Evolutionary conservation across 106 monocot genomes (phyloP), one percentile per base, ranked within the genome.

Genomic region (Hemerocallis citrina): DNA sequence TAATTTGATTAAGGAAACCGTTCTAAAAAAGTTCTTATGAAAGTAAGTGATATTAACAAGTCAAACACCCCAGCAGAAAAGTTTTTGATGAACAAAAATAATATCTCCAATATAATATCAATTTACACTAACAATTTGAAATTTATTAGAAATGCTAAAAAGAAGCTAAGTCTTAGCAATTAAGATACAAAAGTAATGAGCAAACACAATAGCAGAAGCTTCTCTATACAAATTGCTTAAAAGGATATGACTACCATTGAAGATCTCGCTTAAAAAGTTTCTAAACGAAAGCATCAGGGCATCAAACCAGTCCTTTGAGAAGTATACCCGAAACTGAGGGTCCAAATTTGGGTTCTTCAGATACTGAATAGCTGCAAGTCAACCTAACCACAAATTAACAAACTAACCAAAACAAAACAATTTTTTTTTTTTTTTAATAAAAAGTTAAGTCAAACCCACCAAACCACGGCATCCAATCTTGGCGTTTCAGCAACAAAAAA

Each of bases 221-320:
- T 11, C 45, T 13, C 41, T 21, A 9, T 14, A 34, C 14, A 49
- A 19, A 45, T 27, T 35, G 1, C 3, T 23, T 52, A 62, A 2
- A 70, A 85, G 96, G 96, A 98, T 98, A 98, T 91, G 87, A 82
- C 62, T 79, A 44, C 79, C 87, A 73, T 82, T 91, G 75, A 98
- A 98, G 42, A 88, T 75, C 73, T 87, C 96, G 6, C 88, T 88
- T 30, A 98, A 79, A 64, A 98, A 88, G 62, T 98, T 98, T 51
- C 77, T 62, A 45, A 98, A 74, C 21, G 91, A 98, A 59, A 81
- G 76, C 63, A 66, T 67, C 69, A 98, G 74, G 21, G 88, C 81
- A 66, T 98, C 87, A 56, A 71, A 71, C 96, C 96, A 98, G 47
- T 91, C 91, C 70, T 77, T 98, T 34, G 96, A 98, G 66, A 98